These are phyloP conservation scores for Chaetoceros tenuissimus DNA, from an alignment of 108 stramenopile species.

Conservation along the genomic window DNA sequence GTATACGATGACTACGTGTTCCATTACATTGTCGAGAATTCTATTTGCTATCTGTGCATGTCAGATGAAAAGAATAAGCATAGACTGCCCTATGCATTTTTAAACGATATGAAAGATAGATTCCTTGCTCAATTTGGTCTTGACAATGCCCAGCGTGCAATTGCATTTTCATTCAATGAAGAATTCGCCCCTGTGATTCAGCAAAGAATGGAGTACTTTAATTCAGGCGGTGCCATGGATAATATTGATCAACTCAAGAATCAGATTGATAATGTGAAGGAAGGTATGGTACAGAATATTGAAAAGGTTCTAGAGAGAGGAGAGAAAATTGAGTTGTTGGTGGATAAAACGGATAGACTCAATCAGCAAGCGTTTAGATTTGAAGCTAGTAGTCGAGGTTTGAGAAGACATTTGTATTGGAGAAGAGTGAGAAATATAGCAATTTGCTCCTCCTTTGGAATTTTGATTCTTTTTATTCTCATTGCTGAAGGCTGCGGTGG, in stretches of 20 bases:
- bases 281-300: slow-evolving; percentile 96
- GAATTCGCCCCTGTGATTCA: slow-evolving; percentile 70
- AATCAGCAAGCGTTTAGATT: slow-evolving; percentile 91
- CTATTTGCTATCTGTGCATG: slow-evolving; percentile 96
- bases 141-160: slow-evolving; percentile 74
- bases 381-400: slow-evolving; percentile 62
- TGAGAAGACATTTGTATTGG: slow-evolving; percentile 87
- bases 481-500: slow-evolving; percentile 60
- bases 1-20: slow-evolving; percentile 64
- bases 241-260: slow-evolving; percentile 71
- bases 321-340: slow-evolving; percentile 97
- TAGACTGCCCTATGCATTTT: slow-evolving; percentile 92
- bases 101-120: slow-evolving; percentile 81
- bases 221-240: slow-evolving; percentile 80
- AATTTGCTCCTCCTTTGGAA: slow-evolving; percentile 33
- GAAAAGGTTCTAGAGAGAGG: slow-evolving; percentile 93
- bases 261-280: slow-evolving; percentile 93
- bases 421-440: slow-evolving; percentile 46
- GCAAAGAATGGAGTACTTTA: slow-evolving; percentile 87
- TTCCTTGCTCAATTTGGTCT: slow-evolving; percentile 79
- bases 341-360: slow-evolving; percentile 94
- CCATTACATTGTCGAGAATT: slow-evolving; percentile 87
- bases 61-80: slow-evolving; percentile 81
- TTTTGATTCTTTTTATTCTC: slow-evolving; percentile 47
- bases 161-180: slow-evolving; percentile 92